Base-by-base conservation (phyloP, 768 basidiomycete species). In the Auricularia cornea region DNA sequence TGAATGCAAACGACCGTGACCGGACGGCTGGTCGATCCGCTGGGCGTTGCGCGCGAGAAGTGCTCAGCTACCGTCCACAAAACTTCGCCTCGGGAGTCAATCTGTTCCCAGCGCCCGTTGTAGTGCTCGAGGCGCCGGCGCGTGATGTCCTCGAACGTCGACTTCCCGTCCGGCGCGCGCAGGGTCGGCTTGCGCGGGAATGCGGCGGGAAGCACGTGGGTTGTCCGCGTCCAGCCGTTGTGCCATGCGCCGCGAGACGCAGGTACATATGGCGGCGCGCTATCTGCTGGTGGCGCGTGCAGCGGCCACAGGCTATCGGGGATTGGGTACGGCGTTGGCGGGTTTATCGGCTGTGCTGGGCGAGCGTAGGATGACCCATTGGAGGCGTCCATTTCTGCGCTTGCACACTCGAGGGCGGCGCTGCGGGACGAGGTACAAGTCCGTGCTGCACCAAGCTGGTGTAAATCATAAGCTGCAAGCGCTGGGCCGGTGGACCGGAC, bases 1-100 rank as follows among this genome's bases (percentile, higher is more conserved):
- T 95, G 94, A 3, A 84, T 83, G 57, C 90, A 77, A 66, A 94
- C 82, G 60, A 95, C 73, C 0, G 92, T 95, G 11, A 90, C 60
- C 2, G 35, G 35, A 0, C 88, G 84, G 12, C 75, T 74, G 28
- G 69, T 71, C 63, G 63, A 60, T 60, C 28, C 41, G 8, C 64
- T 65, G 33, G 60, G 64, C 5, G 66, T 60, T 20, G 44, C 60
- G 11, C 78, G 78, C 31, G 82, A 81, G 71, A 88, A 92, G 48
- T 91, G 83, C 69, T 94, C 91, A 35, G 86, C 70, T 60, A 83
- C 86, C 60, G 82, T 85, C 89, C 89, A 92, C 60, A 92, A 72
- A 3, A 82, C 44, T 35, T 30, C 61, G 70, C 62, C 66, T 75
- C 63, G 66, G 62, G 59, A 69, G 73, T 23, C 40, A 65, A n/a